phyloP scores from a whole-genome alignment of 306 rosid genomes.

The Dryas alaskensis region DNA sequence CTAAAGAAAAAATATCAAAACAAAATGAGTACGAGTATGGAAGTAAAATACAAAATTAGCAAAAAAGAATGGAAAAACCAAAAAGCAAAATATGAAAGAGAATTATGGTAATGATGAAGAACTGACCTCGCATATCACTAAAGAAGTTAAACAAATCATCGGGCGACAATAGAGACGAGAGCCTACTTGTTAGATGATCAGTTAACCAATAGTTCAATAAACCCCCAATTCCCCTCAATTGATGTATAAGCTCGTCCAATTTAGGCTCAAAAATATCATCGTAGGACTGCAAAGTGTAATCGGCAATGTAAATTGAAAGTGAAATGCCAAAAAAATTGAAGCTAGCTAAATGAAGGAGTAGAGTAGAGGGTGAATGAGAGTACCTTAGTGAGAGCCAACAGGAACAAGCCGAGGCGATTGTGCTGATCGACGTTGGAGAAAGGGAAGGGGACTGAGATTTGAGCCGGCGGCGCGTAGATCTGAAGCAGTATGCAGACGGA shows the following conservation, averaged over 20 bases:
- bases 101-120: neutral
- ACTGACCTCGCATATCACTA: slow-evolving; percentile 72
- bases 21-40: neutral
- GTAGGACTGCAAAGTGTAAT: slow-evolving; percentile 47
- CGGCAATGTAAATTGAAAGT: neutral
- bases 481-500: slow-evolving; percentile 79
- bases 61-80: neutral
- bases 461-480: slow-evolving; percentile 72
- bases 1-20: slow-evolving; percentile 36
- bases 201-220: slow-evolving; percentile 46
- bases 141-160: slow-evolving; percentile 91
- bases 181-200: slow-evolving; percentile 60
- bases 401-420: slow-evolving; percentile 75
- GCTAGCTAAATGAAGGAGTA: neutral
- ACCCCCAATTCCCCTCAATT: slow-evolving; percentile 66
- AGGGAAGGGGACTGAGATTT: slow-evolving; percentile 61
- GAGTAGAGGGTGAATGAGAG: neutral
- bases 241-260: slow-evolving; percentile 69
- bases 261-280: slow-evolving; percentile 88
- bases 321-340: neutral
- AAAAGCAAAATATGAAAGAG: neutral
- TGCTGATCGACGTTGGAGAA: slow-evolving; percentile 75
- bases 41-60: neutral
- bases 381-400: slow-evolving; percentile 83
- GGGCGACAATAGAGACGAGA: slow-evolving; percentile 69